Percentiles rank a stretch among this genome's conserved stretches.
phyloP scores from a whole-genome alignment of 1,284 basidiomycete species.

The Cryptococcus floricola region DNA sequence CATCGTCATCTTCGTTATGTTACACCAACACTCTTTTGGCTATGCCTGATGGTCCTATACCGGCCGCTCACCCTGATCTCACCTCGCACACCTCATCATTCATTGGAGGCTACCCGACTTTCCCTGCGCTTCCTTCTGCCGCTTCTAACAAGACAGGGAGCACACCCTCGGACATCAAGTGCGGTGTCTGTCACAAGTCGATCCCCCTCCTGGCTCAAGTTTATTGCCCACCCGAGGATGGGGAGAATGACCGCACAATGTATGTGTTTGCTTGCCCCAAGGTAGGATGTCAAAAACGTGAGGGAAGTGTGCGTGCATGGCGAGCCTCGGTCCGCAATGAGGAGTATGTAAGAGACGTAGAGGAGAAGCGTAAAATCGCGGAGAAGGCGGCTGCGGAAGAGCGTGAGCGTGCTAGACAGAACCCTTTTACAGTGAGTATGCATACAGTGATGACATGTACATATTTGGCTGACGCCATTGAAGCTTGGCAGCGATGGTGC shows the following conservation, averaged over 20 bases:
- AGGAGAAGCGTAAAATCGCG: conserved; percentile 33
- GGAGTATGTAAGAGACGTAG: conserved; percentile 45
- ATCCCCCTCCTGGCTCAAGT: conserved; percentile 49
- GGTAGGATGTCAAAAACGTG: conserved; percentile 39
- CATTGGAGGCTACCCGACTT: conserved; percentile 48
- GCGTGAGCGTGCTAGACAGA: conserved; percentile 38
- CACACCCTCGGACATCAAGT: conserved; percentile 28
- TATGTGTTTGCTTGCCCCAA: conserved; percentile 47
- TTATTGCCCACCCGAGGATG: conserved; percentile 48
- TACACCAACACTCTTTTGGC: conserved; percentile 44
- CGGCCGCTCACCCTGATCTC: conserved; percentile 21
- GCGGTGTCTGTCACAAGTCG: conserved; percentile 35
- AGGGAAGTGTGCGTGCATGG: conserved; percentile 47
- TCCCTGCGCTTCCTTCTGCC: conserved; percentile 31
- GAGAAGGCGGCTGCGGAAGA: conserved; percentile 34
- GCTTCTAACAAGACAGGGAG: background rate
- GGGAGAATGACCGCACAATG: conserved; percentile 49
- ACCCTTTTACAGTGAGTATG: conserved; percentile 45
- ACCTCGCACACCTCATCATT: conserved; percentile 34
- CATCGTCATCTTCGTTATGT: conserved; percentile 30
- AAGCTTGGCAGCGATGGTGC: conserved; percentile 5
- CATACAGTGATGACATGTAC: background rate
- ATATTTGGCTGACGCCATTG: background rate
- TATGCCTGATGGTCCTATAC: conserved; percentile 45
- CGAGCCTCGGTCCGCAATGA: conserved; percentile 47